Evolutionary conservation across 1,284 basidiomycete species (phyloP).

Genomic region (Ganoderma boninense): DNA sequence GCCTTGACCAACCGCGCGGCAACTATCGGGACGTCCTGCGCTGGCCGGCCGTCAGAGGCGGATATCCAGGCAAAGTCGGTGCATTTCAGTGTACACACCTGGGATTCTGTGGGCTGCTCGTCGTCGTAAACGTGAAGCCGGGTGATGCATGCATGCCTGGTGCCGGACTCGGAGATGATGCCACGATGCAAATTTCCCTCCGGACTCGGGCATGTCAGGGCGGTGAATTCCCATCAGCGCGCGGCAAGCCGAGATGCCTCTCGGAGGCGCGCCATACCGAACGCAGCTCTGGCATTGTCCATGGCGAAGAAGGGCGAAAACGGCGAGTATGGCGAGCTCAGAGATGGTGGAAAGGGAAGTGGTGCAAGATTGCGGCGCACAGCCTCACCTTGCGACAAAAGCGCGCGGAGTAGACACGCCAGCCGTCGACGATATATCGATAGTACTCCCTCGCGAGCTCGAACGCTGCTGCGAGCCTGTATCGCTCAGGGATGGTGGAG

Average conservation of each 20-base stretch:
- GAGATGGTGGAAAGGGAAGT: neutral
- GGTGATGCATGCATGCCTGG: neutral
- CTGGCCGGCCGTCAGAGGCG: neutral
- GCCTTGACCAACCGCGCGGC: neutral
- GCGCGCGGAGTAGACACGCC: too few species aligned
- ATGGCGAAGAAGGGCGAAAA: neutral
- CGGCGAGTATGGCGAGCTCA: neutral
- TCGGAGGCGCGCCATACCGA: neutral
- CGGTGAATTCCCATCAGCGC: slow-evolving; percentile 1
- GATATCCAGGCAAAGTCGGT: neutral
- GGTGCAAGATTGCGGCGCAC: neutral
- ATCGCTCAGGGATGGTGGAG: too few species aligned
- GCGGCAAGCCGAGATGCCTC: neutral
- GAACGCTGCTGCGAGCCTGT: too few species aligned
- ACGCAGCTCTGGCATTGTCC: neutral
- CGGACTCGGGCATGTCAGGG: neutral
- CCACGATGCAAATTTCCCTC: slow-evolving; percentile 9
- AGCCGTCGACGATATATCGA: too few species aligned
- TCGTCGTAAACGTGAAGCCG: neutral
- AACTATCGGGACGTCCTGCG: neutral
- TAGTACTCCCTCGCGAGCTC: too few species aligned
- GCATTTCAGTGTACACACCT: neutral
- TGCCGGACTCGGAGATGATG: slow-evolving; percentile 1
- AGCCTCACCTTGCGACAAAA: neutral
- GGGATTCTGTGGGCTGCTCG: neutral